Evolutionary conservation across 768 basidiomycete genomes (phyloP), one percentile per base, ranked within the genome.

Genomic region (Tricholoma terreum): DNA sequence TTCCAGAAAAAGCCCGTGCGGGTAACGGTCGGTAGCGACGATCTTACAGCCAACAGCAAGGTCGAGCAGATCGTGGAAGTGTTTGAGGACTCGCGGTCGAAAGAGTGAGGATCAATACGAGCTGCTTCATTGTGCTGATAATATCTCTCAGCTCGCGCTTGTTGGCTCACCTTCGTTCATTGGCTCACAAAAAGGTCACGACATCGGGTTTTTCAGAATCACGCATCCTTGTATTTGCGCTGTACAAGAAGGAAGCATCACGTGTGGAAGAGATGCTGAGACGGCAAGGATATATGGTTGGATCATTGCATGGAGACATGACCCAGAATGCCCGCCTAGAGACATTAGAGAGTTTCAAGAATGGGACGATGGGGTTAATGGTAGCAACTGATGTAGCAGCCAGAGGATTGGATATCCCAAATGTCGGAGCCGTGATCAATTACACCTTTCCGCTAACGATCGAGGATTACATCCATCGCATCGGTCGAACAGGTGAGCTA

Each of bases 321-420:
- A 80, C 87, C 10, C 96, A 98, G 71, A 75, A 75, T 17, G 87
- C 89, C 49, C 83, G 97, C 4, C 85, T 94, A 76, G 87, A 89
- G 45, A 87, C 94, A 10, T 76, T 98, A 19, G 89, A 94, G 36
- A 84, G 82, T 53, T 99, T 99, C 77, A 82, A 94, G 70, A 83
- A 78, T 31, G 96, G 95, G 2, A 80, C 77, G 51, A 89, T 85
- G 6, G 84, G 86, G 40, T 68, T 98, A 24, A 78, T 98, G 60
- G 96, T 99, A 51, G 97, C 97, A 8, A 99, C 93, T 21, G 97
- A 99, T 69, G 97, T 99, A 8, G 97, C 97, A 6, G 94, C 97
- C 46, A 85, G 97, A 53, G 97, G 97, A 8, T 77, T 99, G 61
- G 97, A 99, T 77, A 98, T 99, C 65, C 95, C 97, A 2, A 88